Base-by-base conservation (phyloP, 2,329 filamentous ascomycete genomes). In the Cladosporium oxysporum region DNA sequence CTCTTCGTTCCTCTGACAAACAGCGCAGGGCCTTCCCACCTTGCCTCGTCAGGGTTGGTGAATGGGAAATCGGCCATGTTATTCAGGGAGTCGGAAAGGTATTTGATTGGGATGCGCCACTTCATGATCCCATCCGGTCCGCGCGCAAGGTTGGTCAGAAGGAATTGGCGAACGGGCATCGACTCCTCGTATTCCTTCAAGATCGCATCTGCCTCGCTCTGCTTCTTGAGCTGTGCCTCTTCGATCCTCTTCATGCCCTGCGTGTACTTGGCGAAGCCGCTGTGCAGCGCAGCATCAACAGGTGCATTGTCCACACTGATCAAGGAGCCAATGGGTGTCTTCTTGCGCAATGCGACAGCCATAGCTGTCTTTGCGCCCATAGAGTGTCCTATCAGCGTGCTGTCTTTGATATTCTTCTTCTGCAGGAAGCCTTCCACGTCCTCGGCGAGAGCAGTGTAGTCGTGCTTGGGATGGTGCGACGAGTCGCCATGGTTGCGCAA, bases 361-460 rank as follows among this genome's bases (percentile, higher is more conserved):
- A 98, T 97, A 72, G 92, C 92, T 1, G 90, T 89, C 82, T 98
- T 98, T 57, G 94, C 94, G 69, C 95, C 94, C 94, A 98, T 98
- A 1, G 92, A 97, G 79, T 98, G 95, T 0, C 94, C 94, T 73
- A 98, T 95, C 31, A 98, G 80, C 0, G 91, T 92, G 1, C 89
- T 83, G 31, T 90, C 82, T 53, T 84, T 81, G n/a, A 97, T 80
- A 3, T 83, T 81, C 76, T 96, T 90, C 64, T 90, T 81, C 5
- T 83, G 72, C 65, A 98, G 89, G 77, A 98, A 98, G 53, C 85
- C 83, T 64, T 89, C 87, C 12, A 97, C 88, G 73, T 98, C 94
- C 70, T 89, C 86, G 5, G 94, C 92, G 86, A 98, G 93, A 53
- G 87, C 84, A 1, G 80, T 77, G 78, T 98, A 98, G 80, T 94